A percentile compares a stretch with the other conserved stretches of the same genome.
Conservation (phyloP, 1,139 yeast species). For the Saccharomyces pastorianus region DNA sequence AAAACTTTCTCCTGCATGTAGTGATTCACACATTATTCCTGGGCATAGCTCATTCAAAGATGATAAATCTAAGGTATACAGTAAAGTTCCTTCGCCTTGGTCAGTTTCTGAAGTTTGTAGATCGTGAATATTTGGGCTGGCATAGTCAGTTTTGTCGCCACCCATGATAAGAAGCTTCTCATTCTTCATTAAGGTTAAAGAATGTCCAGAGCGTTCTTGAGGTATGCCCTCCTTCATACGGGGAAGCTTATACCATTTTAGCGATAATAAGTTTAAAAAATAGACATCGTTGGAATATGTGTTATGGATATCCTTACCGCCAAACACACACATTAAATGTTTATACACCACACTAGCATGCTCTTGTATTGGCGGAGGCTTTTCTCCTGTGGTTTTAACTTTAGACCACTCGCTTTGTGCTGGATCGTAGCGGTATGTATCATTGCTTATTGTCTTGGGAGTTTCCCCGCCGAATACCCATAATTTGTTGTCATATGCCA, state of each 20-base stretch:
- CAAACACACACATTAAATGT: slow-evolving; percentile 72
- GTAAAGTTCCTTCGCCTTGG: slow-evolving; percentile 1
- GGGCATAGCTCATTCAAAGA: slow-evolving; percentile 2
- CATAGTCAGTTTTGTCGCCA: slow-evolving; percentile 62
- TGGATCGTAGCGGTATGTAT: slow-evolving; percentile 79
- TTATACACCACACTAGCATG: slow-evolving; percentile 75
- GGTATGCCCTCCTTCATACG: slow-evolving; percentile 46
- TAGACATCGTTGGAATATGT: slow-evolving; percentile 55
- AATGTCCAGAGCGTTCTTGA: slow-evolving; percentile 83
- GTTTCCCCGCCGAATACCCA: slow-evolving; percentile 94
- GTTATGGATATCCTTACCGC: slow-evolving; percentile 76
- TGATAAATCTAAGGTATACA: slow-evolving; percentile 2
- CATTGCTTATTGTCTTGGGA: slow-evolving; percentile 57
- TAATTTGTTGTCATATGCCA: slow-evolving; percentile 66
- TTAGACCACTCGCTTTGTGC: slow-evolving; percentile 52
- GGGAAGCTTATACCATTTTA: slow-evolving; percentile 59
- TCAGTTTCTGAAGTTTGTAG: neutral
- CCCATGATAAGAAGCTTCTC: slow-evolving; percentile 77
- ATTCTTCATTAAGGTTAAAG: slow-evolving; percentile 56
- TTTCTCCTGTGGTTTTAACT: slow-evolving; percentile 43
- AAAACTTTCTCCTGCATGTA: neutral
- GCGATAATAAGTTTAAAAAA: slow-evolving; percentile 61
- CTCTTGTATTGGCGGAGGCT: slow-evolving; percentile 82
- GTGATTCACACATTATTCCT: neutral
- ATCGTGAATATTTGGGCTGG: slow-evolving; percentile 4